Base-by-base conservation (phyloP, 495 filamentous ascomycete species). In the Hypomontagnella monticulosa region DNA sequence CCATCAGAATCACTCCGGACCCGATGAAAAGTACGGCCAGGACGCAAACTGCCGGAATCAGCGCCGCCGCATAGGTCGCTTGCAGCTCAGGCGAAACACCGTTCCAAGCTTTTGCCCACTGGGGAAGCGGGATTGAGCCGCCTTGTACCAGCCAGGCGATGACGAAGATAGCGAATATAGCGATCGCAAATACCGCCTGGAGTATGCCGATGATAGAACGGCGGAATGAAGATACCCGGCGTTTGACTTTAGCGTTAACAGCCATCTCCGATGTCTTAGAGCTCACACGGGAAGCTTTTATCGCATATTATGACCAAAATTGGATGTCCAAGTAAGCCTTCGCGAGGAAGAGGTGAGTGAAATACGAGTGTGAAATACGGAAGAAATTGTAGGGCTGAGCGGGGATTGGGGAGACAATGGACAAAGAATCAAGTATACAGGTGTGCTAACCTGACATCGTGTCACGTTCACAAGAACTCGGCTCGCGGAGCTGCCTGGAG, bases 81-180 rank as follows among this genome's bases (percentile, higher is more conserved):
- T 63, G 69, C 1, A 56, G 11, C 5, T 64, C 62, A n/a, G 58
- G 42, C 4, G 65, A 49, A 8, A 58, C 59, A 40, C 66, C 66
- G 52, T 71, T 66, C 52, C 57, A 71, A 10, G 69, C 65, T 37
- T 62, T 72, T 12, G 66, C 70, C 71, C 71, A 74, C 56, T 59
- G 52, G 3, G 71, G 69, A 7, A 74, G 46, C 0, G n/a, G 1
- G 30, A 72, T 74, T 0, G 49, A 30, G 1, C 43, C 63, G 10
- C 32, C 40, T 14, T 74, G 30, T 1, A 74, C 70, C 6, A 70
- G 16, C 23, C 67, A 74, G 6, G 63, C 57, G 15, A 74, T 63
- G 38, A 72, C 46, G 33, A 74, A 74, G 15, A 74, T 65, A 27
- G 67, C 23, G 46, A 72, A 48, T 6, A 74, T 16, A 42, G 63